These are phyloP conservation scores for Xylaria sp. DNA, from an alignment of 2,329 filamentous ascomycete genomes.

Conservation along the genomic window DNA sequence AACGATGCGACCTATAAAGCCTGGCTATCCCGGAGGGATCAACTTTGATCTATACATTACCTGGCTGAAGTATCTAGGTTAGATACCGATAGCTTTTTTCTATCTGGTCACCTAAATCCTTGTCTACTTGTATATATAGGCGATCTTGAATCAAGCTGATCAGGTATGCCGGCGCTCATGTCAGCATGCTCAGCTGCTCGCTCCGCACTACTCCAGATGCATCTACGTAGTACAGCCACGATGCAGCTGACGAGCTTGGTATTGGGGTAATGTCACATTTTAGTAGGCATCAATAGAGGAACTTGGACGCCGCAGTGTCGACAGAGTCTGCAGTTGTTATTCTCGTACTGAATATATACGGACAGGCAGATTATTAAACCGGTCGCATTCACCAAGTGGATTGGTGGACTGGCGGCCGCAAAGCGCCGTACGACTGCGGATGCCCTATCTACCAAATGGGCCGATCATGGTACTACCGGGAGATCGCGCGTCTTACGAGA, in stretches of 20 bases:
- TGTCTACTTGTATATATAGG: too few species aligned
- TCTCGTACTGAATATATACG: not conserved
- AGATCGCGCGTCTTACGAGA: slow-evolving; percentile 3
- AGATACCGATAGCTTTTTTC: not conserved
- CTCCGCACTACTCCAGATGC: not conserved
- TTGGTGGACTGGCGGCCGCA: not conserved
- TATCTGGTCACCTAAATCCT: too few species aligned
- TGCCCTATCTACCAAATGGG: slow-evolving; percentile 6
- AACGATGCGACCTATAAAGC: not conserved
- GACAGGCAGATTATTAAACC: slow-evolving; percentile 17
- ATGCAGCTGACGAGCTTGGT: slow-evolving; percentile 8
- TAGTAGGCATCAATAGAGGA: not conserved
- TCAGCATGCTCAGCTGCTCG: slow-evolving; percentile 7
- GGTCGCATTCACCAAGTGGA: not conserved
- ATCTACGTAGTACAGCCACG: slow-evolving; percentile 11
- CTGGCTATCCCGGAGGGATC: not conserved
- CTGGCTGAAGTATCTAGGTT: not conserved
- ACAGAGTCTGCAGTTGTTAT: not conserved
- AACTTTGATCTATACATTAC: not conserved
- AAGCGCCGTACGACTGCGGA: slow-evolving; percentile 24
- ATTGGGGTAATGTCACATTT: not conserved
- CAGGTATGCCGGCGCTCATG: not conserved
- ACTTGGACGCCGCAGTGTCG: not conserved
- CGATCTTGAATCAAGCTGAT: not conserved
- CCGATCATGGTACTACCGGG: slow-evolving; percentile 13